Percentiles rank a stretch among this genome's conserved stretches.
phyloP scores from a whole-genome alignment of 306 rosid species.

The Potentilla sterilis region DNA sequence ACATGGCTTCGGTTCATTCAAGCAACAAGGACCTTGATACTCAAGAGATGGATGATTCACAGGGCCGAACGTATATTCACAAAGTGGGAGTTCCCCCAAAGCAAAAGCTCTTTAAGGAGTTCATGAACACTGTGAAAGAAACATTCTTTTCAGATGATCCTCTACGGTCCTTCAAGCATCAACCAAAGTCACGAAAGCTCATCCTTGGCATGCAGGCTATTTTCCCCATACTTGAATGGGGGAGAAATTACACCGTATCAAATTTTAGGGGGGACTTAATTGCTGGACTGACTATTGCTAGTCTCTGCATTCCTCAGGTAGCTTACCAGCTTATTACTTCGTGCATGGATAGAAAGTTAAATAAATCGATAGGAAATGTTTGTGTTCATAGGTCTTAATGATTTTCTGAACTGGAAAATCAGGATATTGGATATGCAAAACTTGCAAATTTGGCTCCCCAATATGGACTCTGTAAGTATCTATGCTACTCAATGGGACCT shows the following conservation, averaged over 20 bases:
- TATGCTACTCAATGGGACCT: slow-evolving; percentile 1
- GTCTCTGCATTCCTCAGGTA: slow-evolving; percentile 98
- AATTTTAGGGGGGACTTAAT: slow-evolving; percentile 80
- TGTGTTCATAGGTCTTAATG: slow-evolving; percentile 27
- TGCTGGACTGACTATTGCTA: slow-evolving; percentile 93
- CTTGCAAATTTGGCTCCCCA: slow-evolving; percentile 90
- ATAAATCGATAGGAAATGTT: background rate
- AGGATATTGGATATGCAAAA: slow-evolving; percentile 90
- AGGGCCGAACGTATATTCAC: slow-evolving; percentile 40
- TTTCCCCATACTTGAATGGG: slow-evolving; percentile 81
- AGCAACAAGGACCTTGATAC: slow-evolving; percentile 34
- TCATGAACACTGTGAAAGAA: slow-evolving; percentile 60
- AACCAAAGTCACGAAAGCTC: slow-evolving; percentile 53
- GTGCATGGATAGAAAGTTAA: slow-evolving; percentile 1
- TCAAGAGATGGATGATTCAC: slow-evolving; percentile 37
- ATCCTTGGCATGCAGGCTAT: slow-evolving; percentile 70
- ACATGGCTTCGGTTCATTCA: slow-evolving; percentile 44
- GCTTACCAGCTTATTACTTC: slow-evolving; percentile 19
- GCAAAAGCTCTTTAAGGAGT: slow-evolving; percentile 74
- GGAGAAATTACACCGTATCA: slow-evolving; percentile 55
- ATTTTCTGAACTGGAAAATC: slow-evolving; percentile 29
- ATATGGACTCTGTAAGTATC: slow-evolving; percentile 80
- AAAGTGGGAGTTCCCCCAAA: slow-evolving; percentile 80
- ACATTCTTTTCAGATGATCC: slow-evolving; percentile 91
- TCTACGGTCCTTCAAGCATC: slow-evolving; percentile 79